Evolutionary conservation across 768 basidiomycete genomes (phyloP).

Genomic region (Clathrus columnatus): DNA sequence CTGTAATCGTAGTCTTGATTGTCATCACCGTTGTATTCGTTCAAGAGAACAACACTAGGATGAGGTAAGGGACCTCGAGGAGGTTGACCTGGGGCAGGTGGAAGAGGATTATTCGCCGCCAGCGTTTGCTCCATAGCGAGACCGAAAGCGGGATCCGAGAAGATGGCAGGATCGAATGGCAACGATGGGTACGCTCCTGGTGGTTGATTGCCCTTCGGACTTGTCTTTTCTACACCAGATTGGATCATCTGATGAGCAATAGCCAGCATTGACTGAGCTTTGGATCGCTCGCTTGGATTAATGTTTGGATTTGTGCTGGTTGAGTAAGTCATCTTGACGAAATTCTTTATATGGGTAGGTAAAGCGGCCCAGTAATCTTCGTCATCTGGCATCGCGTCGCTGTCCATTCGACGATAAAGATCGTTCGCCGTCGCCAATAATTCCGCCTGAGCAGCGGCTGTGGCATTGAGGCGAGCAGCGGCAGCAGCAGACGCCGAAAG

Average conservation of each 20-base stretch:
- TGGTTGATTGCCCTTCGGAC: slow-evolving; percentile 27
- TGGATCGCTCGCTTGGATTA: slow-evolving; percentile 26
- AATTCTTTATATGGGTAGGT: slow-evolving; percentile 59
- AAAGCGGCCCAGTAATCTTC: slow-evolving; percentile 66
- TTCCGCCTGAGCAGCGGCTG: slow-evolving; percentile 44
- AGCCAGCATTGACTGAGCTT: slow-evolving; percentile 58
- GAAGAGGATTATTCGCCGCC: slow-evolving; percentile 28
- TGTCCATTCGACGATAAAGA: slow-evolving; percentile 47
- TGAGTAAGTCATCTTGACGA: slow-evolving; percentile 43
- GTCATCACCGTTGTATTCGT: slow-evolving; percentile 27
- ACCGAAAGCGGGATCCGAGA: slow-evolving; percentile 45
- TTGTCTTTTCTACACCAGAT: slow-evolving; percentile 31
- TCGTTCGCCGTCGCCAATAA: slow-evolving; percentile 54
- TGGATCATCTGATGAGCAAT: slow-evolving; percentile 61
- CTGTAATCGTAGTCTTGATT: slow-evolving; percentile 38
- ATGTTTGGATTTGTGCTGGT: slow-evolving; percentile 18
- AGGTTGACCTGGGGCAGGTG: slow-evolving; percentile 23
- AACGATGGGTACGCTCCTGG: slow-evolving; percentile 20
- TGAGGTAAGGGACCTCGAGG: slow-evolving; percentile 22
- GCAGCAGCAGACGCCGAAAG: slow-evolving; percentile 29
- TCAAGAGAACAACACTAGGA: slow-evolving; percentile 28
- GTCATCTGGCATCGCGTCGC: slow-evolving; percentile 34
- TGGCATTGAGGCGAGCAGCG: slow-evolving; percentile 25
- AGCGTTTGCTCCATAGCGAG: slow-evolving; percentile 38
- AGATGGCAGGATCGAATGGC: slow-evolving; percentile 45